Percentiles rank a stretch among this genome's conserved stretches.
Conservation (phyloP, 148 eudicot species). For the Diospyros lotus region DNA sequence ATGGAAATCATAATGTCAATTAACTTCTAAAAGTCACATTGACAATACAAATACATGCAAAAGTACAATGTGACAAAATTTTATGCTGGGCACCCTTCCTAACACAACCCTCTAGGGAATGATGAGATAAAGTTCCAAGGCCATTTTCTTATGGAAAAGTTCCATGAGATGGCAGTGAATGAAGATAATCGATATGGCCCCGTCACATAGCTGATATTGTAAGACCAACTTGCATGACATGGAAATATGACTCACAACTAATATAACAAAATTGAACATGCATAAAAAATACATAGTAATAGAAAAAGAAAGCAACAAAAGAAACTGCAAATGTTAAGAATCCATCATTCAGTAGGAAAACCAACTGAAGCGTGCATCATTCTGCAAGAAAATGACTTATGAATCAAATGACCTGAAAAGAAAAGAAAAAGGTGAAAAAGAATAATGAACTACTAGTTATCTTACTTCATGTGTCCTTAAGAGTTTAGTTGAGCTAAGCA, state of each 20-base stretch:
- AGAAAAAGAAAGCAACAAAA: not conserved
- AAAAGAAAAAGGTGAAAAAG: not conserved
- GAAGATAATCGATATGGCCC: too few species aligned
- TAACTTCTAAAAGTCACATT: too few species aligned
- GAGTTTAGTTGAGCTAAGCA: not conserved
- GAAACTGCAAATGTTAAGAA: not conserved
- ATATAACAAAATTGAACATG: not conserved
- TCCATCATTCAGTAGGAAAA: conserved; percentile 5
- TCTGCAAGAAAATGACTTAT: not conserved
- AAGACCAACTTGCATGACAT: too few species aligned
- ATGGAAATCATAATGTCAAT: too few species aligned
- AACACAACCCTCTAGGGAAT: too few species aligned
- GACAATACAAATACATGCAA: too few species aligned
- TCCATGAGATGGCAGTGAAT: too few species aligned
- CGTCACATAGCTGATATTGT: too few species aligned
- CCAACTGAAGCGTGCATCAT: not conserved
- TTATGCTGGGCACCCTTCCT: too few species aligned
- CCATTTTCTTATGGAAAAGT: too few species aligned
- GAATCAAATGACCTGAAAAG: not conserved
- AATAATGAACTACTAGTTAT: not conserved
- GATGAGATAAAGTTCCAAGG: too few species aligned
- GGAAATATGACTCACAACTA: not conserved
- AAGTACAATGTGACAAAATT: too few species aligned
- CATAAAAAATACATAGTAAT: not conserved
- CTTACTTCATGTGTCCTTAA: conserved; percentile 5